Base-by-base conservation (phyloP, 2,329 filamentous ascomycete species). In the Myriosclerotinia duriaeana region DNA sequence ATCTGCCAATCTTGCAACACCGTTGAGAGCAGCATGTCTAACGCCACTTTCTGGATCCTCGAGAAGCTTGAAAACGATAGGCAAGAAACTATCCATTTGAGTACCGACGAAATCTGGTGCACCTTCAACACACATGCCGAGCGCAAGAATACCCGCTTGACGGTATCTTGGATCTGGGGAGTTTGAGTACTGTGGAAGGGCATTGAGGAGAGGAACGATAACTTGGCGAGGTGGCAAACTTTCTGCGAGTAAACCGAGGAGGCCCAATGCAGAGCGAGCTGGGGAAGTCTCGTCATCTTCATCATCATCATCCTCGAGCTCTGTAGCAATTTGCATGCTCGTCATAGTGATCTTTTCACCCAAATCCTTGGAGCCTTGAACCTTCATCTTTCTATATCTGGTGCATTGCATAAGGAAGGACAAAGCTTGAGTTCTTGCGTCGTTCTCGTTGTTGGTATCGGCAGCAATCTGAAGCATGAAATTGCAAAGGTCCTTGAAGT, bases 101-200 rank as follows among this genome's bases (percentile, higher is more conserved):
- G 93, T 97, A 70, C 92, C 92, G 75, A 98, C 93, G 79, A 98
- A 99, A 78, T 99, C 95, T 20, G 95, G 95, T 40, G 95, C 94
- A 73, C 95, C 95, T 82, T 98, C 95, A 64, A 97, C 94, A 73
- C 92, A 94, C 82, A 94, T 96, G 68, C 94, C 94, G 6, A 99
- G 85, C 59, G 94, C 90, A 69, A 98, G 84, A 76, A 98, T 95
- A 79, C 91, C 93, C 65, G 94, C 93, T 79, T 94, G 91, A 68
- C 94, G 89, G 80, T 90, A 90, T 73, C 92, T 88, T 46, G 93
- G 85, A 75, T 96, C 85, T 68, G 84, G 79, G 76, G 87, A 89
- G 72, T 85, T 85, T 72, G 94, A 92, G 76, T 95, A 97, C 72
- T 86, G 85, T 48, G 92, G 89, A 72, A 98, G 89, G 64, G 91